Percentiles rank a stretch among this genome's conserved stretches.
phyloP scores from a whole-genome alignment of 2,329 filamentous ascomycete genomes.

The Aurifilum marmelostoma region DNA sequence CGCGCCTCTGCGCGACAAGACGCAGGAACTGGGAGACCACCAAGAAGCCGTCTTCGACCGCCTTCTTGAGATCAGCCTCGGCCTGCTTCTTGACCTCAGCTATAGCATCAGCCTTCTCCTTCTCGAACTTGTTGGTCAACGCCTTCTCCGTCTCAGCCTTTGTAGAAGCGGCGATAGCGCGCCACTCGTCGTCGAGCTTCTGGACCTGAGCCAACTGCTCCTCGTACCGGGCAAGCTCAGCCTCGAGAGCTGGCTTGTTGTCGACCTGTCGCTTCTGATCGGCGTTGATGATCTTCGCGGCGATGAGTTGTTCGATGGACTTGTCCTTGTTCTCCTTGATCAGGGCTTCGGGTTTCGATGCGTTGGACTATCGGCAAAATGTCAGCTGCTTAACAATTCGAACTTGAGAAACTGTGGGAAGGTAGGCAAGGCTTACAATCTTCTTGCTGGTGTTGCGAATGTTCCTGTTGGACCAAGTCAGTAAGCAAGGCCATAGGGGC shows the following conservation, averaged over 20 bases:
- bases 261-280: slow-evolving; percentile 78
- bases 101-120: slow-evolving; percentile 57
- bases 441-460: slow-evolving; percentile 95
- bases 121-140: slow-evolving; percentile 54
- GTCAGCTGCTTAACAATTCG: slow-evolving; percentile 20
- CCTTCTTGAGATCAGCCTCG: slow-evolving; percentile 55
- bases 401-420: background rate
- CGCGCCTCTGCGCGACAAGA: slow-evolving; percentile 74
- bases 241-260: slow-evolving; percentile 75
- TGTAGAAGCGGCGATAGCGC: slow-evolving; percentile 59
- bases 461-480: slow-evolving; percentile 57
- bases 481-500: background rate
- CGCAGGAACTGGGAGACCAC: slow-evolving; percentile 79
- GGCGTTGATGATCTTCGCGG: slow-evolving; percentile 73
- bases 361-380: slow-evolving; percentile 58
- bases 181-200: slow-evolving; percentile 75
- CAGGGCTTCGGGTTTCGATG: slow-evolving; percentile 72
- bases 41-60: slow-evolving; percentile 67
- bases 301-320: slow-evolving; percentile 73
- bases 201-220: slow-evolving; percentile 75
- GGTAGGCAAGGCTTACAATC: slow-evolving; percentile 64
- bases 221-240: slow-evolving; percentile 70
- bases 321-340: slow-evolving; percentile 71
- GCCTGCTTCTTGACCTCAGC: slow-evolving; percentile 60
- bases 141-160: slow-evolving; percentile 64